These are phyloP conservation scores for Apiospora koreana DNA, from an alignment of 2,329 filamentous ascomycete genomes.

Conservation along the genomic window DNA sequence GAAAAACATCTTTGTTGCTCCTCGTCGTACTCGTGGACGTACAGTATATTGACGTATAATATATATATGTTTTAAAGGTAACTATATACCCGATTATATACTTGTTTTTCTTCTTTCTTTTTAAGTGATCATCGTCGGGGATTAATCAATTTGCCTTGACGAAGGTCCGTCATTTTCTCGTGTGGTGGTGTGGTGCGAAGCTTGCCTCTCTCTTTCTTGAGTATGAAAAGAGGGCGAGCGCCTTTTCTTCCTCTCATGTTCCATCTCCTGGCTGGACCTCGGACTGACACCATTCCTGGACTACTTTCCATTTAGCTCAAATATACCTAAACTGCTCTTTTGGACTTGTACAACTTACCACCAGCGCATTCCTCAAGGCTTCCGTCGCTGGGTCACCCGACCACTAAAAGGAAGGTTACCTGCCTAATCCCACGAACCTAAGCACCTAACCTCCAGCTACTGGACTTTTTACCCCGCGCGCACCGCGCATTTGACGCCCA, in stretches of 20 bases:
- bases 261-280: conserved; percentile 1
- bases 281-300: conserved; percentile 1
- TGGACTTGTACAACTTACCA: neutral
- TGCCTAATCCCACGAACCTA: neutral
- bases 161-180: neutral
- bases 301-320: neutral
- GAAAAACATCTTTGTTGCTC: neutral
- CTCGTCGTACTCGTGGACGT: neutral
- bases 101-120: neutral
- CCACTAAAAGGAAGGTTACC: conserved; percentile 2
- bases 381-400: neutral
- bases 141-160: neutral
- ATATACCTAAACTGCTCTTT: neutral
- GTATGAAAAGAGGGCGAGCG: neutral
- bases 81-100: neutral
- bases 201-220: neutral
- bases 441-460: neutral
- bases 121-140: neutral
- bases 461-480: neutral
- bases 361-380: conserved; percentile 1
- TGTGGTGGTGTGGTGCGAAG: neutral
- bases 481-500: neutral
- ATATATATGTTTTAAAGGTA: neutral
- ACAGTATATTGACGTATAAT: neutral
- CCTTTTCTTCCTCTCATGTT: neutral